Evolutionary conservation across 345 rosid genomes (phyloP).

Genomic region (Toxicodendron radicans): DNA sequence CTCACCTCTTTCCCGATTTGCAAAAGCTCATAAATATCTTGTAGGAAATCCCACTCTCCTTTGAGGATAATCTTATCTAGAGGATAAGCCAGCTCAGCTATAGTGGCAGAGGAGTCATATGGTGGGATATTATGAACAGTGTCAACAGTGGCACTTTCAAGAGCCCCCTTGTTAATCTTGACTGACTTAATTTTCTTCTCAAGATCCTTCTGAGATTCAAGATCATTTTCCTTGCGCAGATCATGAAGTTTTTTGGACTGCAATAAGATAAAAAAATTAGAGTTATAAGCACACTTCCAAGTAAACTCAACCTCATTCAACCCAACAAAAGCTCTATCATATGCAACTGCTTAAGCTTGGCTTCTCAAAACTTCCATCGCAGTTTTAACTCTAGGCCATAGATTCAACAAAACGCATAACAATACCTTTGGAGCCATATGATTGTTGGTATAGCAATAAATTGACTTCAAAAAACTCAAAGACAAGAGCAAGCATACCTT

Average conservation of each 20-base stretch:
- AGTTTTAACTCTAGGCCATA: background rate
- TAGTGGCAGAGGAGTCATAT: constrained; percentile 50
- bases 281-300: background rate
- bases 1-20: constrained; percentile 30
- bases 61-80: constrained; percentile 61
- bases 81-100: constrained; percentile 71
- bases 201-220: constrained; percentile 44
- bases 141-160: constrained; percentile 41
- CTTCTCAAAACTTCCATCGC: background rate
- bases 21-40: constrained; percentile 50
- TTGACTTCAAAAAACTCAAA: background rate
- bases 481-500: constrained; percentile 36
- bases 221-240: constrained; percentile 50
- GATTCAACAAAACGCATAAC: too few relatives aligned
- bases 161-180: constrained; percentile 55
- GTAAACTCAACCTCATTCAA: background rate
- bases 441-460: too few relatives aligned
- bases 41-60: constrained; percentile 69
- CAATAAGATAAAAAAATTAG: constrained; percentile 13
- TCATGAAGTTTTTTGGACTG: constrained; percentile 55
- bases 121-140: constrained; percentile 74
- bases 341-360: background rate
- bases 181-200: constrained; percentile 44
- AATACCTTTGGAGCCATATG: too few relatives aligned
- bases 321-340: background rate